Evolutionary conservation across 805 yeast species (phyloP).

Genomic region (Candida vaughaniae): DNA sequence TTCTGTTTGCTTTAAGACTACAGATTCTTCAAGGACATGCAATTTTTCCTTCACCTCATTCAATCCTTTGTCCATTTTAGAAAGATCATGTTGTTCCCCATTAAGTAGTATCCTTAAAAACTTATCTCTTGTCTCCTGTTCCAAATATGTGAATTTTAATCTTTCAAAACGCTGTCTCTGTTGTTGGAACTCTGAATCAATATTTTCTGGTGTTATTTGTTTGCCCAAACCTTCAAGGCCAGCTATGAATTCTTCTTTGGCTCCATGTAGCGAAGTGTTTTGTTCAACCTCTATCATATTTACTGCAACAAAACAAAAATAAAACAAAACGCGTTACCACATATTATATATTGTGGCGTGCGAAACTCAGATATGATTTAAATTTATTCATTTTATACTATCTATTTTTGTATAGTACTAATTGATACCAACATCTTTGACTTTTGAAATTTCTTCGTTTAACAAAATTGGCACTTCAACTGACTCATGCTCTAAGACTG

Average conservation of each 20-base stretch:
- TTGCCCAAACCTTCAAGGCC: slow-evolving; percentile 10
- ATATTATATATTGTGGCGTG: too few species aligned
- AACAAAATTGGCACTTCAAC: slow-evolving; percentile 51
- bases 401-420: too few species aligned
- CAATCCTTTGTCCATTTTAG: slow-evolving; percentile 21
- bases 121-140: slow-evolving; percentile 69
- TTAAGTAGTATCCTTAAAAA: slow-evolving; percentile 51
- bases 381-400: too few species aligned
- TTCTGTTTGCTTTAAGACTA: slow-evolving; percentile 24
- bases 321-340: slow-evolving; percentile 2
- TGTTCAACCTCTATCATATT: slow-evolving; percentile 7
- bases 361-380: too few species aligned
- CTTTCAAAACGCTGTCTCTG: slow-evolving; percentile 48
- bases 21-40: slow-evolving; percentile 24
- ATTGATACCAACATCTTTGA: slow-evolving; percentile 31
- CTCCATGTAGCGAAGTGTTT: slow-evolving; percentile 8
- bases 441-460: slow-evolving; percentile 40
- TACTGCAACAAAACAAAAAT: not conserved
- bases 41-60: slow-evolving; percentile 21
- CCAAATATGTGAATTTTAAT: slow-evolving; percentile 63
- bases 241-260: slow-evolving; percentile 16
- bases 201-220: slow-evolving; percentile 24
- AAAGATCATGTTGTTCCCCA: slow-evolving; percentile 18
- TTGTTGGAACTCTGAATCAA: slow-evolving; percentile 34
- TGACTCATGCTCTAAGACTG: slow-evolving; percentile 42